Evolutionary conservation across 345 rosid genomes (phyloP), one percentile per base, ranked within the genome.

Genomic region (Pseudoturritis turrita): DNA sequence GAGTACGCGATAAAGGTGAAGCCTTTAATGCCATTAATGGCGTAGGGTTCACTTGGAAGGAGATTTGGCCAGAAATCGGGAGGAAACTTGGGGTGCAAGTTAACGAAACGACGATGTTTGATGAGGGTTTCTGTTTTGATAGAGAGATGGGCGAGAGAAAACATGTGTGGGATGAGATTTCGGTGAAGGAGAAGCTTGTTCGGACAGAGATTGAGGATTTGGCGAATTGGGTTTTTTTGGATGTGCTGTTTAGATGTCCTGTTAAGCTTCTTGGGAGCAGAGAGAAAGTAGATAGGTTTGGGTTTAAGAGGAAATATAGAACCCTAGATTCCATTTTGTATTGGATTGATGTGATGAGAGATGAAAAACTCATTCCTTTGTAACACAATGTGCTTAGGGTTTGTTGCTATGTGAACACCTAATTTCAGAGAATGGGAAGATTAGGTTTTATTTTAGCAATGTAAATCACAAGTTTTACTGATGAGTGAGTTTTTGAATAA

Each of bases 161-260:
- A 10, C 26, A 73, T 55, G 86, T 74, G 5, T 94, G 98, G 98
- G 67, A 62, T 61, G 95, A 83, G 40, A 89, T 90, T 47, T 89
- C 84, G 25, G 69, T 4, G 62, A 81, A 81, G 73, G 81, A 89
- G 76, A 79, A 80, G 26, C 75, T 94, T 36, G 56, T 83, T 13
- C 7, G 54, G 65, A 86, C 91, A 31, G 73, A 87, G 58, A 77
- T 86, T 80, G 91, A 74, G 57, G 95, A 89, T 72, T 81, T 94
- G 80, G 96, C 97, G 0, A 90, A 84, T 41, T 94, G 96, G 96
- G 87, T 50, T 35, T 90, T 94, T 81, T 4, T 94, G 77, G 98
- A 94, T 60, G 37, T 17, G 2, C 29, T 94, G 83, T 88, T 94
- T 64, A 73, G 98, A n/a, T 83, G 76, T 53, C 97, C 96, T 0